These are phyloP conservation scores for Blastobotrys serpentis DNA, from an alignment of 1,139 yeast genomes.

Conservation along the genomic window DNA sequence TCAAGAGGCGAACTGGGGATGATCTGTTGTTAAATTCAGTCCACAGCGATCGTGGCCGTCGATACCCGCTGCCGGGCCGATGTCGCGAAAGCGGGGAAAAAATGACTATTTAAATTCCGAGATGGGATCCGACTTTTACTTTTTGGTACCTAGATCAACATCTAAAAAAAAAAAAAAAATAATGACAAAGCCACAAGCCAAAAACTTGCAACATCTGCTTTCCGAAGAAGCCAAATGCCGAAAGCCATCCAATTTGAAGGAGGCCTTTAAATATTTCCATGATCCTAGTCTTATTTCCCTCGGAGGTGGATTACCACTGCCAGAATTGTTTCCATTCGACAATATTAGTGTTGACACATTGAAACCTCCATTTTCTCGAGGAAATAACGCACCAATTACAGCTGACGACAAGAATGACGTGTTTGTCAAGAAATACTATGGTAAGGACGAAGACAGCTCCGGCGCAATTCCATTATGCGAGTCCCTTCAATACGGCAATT, in stretches of 20 bases:
- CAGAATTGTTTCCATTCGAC: slow-evolving; percentile 91
- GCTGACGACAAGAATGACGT: slow-evolving; percentile 48
- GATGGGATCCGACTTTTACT: too few species aligned
- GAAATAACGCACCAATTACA: slow-evolving; percentile 67
- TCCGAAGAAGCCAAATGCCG: slow-evolving; percentile 80
- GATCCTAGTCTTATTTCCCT: slow-evolving; percentile 79
- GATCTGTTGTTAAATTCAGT: not conserved
- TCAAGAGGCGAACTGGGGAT: not conserved
- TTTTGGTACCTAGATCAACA: too few species aligned
- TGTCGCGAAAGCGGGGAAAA: not conserved
- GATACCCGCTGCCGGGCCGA: not conserved
- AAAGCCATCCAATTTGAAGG: slow-evolving; percentile 75
- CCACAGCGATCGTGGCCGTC: not conserved
- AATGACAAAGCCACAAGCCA: slow-evolving; percentile 40
- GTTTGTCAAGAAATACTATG: slow-evolving; percentile 44
- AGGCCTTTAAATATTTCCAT: slow-evolving; percentile 73
- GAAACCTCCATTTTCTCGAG: slow-evolving; percentile 69
- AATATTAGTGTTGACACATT: slow-evolving; percentile 68
- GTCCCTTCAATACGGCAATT: slow-evolving; percentile 87
- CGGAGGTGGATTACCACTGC: slow-evolving; percentile 93
- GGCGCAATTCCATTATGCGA: slow-evolving; percentile 72
- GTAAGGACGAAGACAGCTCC: slow-evolving; percentile 37
- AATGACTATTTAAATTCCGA: not conserved
- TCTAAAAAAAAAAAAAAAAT: not conserved
- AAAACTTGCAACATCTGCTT: slow-evolving; percentile 71